Evolutionary conservation across 83 land plant genomes (phyloP), one percentile per base, ranked within the genome.

Genomic region (Isoetes engelmannii): DNA sequence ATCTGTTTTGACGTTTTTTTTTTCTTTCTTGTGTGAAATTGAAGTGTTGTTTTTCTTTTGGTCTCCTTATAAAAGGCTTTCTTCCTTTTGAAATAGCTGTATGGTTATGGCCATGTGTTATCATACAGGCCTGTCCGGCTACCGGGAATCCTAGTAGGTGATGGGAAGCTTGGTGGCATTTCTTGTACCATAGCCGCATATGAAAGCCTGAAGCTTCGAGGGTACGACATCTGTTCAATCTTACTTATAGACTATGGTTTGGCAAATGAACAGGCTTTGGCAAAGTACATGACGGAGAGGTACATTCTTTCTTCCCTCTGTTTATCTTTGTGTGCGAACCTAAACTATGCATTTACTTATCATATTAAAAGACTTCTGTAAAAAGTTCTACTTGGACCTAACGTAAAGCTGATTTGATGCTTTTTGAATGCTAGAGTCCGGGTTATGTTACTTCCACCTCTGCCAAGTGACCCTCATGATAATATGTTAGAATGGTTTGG

Each of bases 141-240:
- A 15, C 92, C 98, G 6, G 85, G 82, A 45, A 51, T 93, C 69
- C 88, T 93, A 75, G 89, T 93, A 48, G 98, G 98, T 8, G 98
- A 89, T 80, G 98, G 98, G 37, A 86, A 79, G 37, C 77, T 93
- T 41, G 98, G 96, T 56, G 98, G 98, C 45, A 93, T 93, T 37
- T 89, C 96, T 44, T 83, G 83, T 47, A 93, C 98, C 4, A 84
- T 93, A 61, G 78, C 92, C 49, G 96, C 98, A 6, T 93, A 85
- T 78, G 96, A 93, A 76, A 87, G 78, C 58, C 71, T 93, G 47
- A 81, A 71, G 6, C 61, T 84, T 15, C 82, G 96, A 77, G 98
- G 98, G 3, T 93, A 89, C 77, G 98, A 93, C 71, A 76, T 85
- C 44, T 72, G 21, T 61, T 92, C 95, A 43, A 46, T 93, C 63